Base-by-base conservation (phyloP, 1,284 basidiomycete species). In the Pyrrhoderma lamaoense region DNA sequence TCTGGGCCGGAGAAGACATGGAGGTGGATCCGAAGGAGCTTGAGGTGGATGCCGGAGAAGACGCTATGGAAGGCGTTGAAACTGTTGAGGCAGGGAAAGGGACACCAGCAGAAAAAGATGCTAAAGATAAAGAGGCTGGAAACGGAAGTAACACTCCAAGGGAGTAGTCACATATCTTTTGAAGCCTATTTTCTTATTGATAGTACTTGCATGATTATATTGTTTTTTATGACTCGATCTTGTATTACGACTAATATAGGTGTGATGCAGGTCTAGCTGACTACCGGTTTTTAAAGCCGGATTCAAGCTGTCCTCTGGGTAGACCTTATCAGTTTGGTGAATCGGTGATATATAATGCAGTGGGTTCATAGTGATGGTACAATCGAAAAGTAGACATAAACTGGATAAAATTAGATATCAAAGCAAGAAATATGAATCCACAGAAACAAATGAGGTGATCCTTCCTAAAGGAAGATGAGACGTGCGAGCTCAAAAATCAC, bases 1-100 rank as follows among this genome's bases (percentile, higher is more conserved):
- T 93, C 31, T 91, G 87, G 86, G 87, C 88, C 1, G 85, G 85
- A 4, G 87, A 90, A 54, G 85, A 84, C 56, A 77, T 89, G 47
- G 84, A 79, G 61, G 73, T 89, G 38, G 83, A 89, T 52, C 83
- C 84, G 59, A 80, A 78, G 59, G 87, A 90, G 62, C 70, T 92
- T 46, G 88, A 92, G 65, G 71, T 67, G 4, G 82, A 86, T 55
- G 73, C 75, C 2, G 27, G 27, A 11, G 38, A 22, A 7, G 38
- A 40, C 16, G 38, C 38, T 16, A 89, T 89, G 85, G 80, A 88
- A 60, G 85, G 83, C 19, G 61, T 89, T 7, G 86, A 88, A 63
- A 64, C 58, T 42, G 66, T 68, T 5, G 21, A 22, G 8, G 5
- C 38, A 18, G 38, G 16, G n/a, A 40, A 40, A 40, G 14, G 16